phyloP scores from a whole-genome alignment of 2,329 filamentous ascomycete species.

The Fusarium avenaceum region DNA sequence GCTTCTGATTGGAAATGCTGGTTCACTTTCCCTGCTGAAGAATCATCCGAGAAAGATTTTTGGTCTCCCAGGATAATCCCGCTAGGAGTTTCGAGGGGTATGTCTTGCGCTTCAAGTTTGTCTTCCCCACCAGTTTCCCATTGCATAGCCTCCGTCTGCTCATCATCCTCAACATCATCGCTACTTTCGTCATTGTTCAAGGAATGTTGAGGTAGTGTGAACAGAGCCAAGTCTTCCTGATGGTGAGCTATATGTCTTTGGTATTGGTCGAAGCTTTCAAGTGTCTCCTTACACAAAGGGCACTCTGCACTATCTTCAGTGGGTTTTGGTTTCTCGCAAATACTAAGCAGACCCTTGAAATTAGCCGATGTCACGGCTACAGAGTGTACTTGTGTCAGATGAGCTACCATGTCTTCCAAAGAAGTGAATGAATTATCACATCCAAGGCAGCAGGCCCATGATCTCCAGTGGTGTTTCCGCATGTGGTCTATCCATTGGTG shows the following conservation, averaged over 20 bases:
- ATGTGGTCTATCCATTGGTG: neutral
- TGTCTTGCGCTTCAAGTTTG: too few species aligned
- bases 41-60: too few species aligned
- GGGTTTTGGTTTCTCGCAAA: rapidly evolving
- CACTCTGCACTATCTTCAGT: neutral
- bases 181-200: too few species aligned
- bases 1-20: neutral
- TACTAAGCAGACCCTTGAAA: rapidly evolving
- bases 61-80: too few species aligned
- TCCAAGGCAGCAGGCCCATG: neutral
- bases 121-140: too few species aligned
- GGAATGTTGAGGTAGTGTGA: neutral
- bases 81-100: too few species aligned
- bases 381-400: neutral
- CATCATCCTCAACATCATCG: too few species aligned
- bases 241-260: neutral
- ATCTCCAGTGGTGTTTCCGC: neutral
- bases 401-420: rapidly evolving
- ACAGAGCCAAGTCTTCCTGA: constrained; percentile 16
- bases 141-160: too few species aligned
- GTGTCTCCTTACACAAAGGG: neutral
- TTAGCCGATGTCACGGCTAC: rapidly evolving
- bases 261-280: neutral
- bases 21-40: too few species aligned
- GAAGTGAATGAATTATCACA: rapidly evolving